Evolutionary conservation across 1,284 basidiomycete species (phyloP).

Genomic region (Ustilago tritici): DNA sequence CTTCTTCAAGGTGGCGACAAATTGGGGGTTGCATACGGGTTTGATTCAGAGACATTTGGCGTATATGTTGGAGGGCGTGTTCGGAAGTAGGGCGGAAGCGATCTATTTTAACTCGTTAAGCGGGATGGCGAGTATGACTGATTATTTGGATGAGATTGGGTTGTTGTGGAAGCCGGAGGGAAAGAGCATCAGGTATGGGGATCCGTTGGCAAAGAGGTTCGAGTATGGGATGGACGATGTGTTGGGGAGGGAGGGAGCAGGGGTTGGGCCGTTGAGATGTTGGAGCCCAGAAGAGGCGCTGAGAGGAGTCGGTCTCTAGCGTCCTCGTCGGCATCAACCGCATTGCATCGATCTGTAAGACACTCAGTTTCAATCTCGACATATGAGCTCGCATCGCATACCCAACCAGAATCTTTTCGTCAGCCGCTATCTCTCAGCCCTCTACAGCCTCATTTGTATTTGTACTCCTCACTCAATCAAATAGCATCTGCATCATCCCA

Average conservation of each 20-base stretch:
- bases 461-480: slow-evolving; percentile 15
- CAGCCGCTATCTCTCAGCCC: slow-evolving; percentile 2
- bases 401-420: background rate
- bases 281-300: slow-evolving; percentile 27
- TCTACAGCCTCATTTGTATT: slow-evolving; percentile 6
- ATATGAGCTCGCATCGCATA: too few species aligned
- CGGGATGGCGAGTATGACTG: slow-evolving; percentile 72
- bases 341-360: background rate
- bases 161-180: slow-evolving; percentile 17
- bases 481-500: background rate
- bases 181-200: slow-evolving; percentile 10
- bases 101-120: slow-evolving; percentile 73
- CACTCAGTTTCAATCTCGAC: background rate
- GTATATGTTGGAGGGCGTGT: slow-evolving; percentile 74
- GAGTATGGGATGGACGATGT: slow-evolving; percentile 15
- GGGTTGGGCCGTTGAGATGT: slow-evolving; percentile 20
- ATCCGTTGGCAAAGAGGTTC: slow-evolving; percentile 33
- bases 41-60: slow-evolving; percentile 73
- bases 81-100: slow-evolving; percentile 71
- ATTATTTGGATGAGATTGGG: slow-evolving; percentile 72
- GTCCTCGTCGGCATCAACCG: background rate
- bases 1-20: slow-evolving; percentile 72
- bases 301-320: slow-evolving; percentile 28
- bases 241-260: background rate
- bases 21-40: slow-evolving; percentile 73